Conservation (phyloP, 2,329 filamentous ascomycete genomes). For the Sordariomycetes sp. region DNA sequence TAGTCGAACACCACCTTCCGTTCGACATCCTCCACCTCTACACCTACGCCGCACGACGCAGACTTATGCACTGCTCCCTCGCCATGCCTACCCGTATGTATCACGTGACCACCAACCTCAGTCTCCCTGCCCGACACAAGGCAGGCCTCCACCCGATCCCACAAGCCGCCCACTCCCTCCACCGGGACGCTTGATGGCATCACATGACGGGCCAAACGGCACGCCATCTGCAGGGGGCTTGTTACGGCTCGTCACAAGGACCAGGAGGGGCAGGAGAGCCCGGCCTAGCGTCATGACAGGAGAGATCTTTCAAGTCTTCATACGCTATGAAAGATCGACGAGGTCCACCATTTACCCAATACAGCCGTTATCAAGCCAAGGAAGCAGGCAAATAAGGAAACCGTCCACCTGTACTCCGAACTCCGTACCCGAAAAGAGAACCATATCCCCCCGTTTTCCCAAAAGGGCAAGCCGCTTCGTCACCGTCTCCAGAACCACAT, state of each 20-base stretch:
- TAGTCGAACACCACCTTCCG: not conserved
- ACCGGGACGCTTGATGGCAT: not conserved
- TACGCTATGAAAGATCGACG: constrained; percentile 2
- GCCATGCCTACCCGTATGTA: not conserved
- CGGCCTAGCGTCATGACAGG: not conserved
- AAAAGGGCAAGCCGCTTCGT: not conserved
- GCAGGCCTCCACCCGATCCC: not conserved
- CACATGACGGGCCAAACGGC: not conserved
- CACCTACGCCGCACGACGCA: not conserved
- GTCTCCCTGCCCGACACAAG: not conserved
- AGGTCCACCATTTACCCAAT: not conserved
- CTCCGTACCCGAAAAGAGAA: not conserved
- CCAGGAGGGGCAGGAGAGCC: not conserved
- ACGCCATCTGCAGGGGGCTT: not conserved
- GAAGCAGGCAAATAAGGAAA: not conserved
- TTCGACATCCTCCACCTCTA: not conserved
- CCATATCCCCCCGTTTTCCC: constrained; percentile 5
- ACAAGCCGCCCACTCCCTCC: not conserved
- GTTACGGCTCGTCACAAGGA: not conserved
- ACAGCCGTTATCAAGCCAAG: not conserved
- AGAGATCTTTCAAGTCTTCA: not conserved
- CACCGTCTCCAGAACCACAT: not conserved
- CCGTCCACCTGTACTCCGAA: not conserved
- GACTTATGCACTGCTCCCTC: not conserved
- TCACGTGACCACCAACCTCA: not conserved